Percentiles rank a stretch among this genome's conserved stretches.
Evolutionary conservation across 2,329 filamentous ascomycete genomes (phyloP).

Genomic region (Fusarium humuli): DNA sequence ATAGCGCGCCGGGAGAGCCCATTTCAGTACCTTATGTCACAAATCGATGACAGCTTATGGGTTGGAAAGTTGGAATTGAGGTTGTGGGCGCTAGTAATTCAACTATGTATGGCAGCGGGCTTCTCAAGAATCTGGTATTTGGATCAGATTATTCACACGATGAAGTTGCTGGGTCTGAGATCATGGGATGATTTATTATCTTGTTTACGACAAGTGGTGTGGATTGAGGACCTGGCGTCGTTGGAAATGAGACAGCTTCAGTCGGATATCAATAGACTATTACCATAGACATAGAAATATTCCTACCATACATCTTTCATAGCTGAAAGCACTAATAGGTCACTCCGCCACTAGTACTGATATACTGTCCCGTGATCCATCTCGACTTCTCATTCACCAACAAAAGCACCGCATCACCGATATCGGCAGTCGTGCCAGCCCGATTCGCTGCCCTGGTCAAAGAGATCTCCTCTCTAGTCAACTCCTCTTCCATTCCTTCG

Average conservation of each 20-base stretch:
- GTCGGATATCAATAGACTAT: constrained; percentile 4
- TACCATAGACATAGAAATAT: not conserved
- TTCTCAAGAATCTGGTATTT: constrained; percentile 19
- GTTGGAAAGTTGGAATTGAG: constrained; percentile 2
- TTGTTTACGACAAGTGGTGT: constrained; percentile 12
- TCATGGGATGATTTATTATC: constrained; percentile 21
- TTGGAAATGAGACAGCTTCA: constrained; percentile 25
- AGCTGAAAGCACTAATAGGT: not conserved
- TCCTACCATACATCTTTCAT: not conserved
- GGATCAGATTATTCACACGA: constrained; percentile 3
- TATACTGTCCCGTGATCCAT: constrained; percentile 34
- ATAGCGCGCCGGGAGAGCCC: not conserved
- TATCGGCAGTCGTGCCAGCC: constrained; percentile 53
- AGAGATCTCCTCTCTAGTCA: constrained; percentile 35
- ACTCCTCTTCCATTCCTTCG: constrained; percentile 22
- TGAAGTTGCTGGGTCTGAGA: not conserved
- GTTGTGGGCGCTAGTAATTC: constrained; percentile 33
- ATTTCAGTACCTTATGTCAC: not conserved
- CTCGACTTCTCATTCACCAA: constrained; percentile 26
- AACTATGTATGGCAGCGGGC: constrained; percentile 9
- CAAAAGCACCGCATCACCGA: constrained; percentile 52
- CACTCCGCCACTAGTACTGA: constrained; percentile 10
- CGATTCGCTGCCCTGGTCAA: constrained; percentile 51
- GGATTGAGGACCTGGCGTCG: constrained; percentile 21
- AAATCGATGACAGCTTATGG: not conserved